Evolutionary conservation across 257 asterid species (phyloP).

Genomic region (Apocynum venetum): DNA sequence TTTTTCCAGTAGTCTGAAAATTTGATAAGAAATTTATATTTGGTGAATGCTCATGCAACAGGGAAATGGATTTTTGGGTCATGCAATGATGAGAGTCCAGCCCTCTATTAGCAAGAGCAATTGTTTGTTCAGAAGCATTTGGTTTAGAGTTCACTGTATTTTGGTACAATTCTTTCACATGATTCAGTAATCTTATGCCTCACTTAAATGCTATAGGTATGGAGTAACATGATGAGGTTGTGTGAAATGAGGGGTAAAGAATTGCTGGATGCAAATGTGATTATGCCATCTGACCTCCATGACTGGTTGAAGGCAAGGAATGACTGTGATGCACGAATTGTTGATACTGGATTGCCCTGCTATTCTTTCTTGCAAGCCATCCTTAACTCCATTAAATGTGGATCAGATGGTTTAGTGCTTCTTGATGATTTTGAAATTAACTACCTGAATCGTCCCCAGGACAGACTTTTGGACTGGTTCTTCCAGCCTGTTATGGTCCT

Average conservation of each 20-base stretch:
- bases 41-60: neutral
- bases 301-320: slow-evolving; percentile 78
- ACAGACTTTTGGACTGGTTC: slow-evolving; percentile 84
- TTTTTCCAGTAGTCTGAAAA: neutral
- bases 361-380: slow-evolving; percentile 54
- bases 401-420: slow-evolving; percentile 64
- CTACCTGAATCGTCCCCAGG: slow-evolving; percentile 75
- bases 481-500: slow-evolving; percentile 81
- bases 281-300: slow-evolving; percentile 59
- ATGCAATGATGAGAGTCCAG: neutral
- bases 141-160: neutral
- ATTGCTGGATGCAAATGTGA: slow-evolving; percentile 44
- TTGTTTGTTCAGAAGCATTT: neutral
- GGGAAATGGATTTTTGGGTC: neutral
- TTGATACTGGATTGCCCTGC: slow-evolving; percentile 69
- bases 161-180: neutral
- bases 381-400: slow-evolving; percentile 57
- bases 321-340: slow-evolving; percentile 37
- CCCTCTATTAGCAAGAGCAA: neutral
- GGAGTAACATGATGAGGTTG: slow-evolving; percentile 67
- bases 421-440: slow-evolving; percentile 70
- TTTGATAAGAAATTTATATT: neutral
- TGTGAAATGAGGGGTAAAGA: slow-evolving; percentile 67
- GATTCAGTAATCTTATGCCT: neutral
- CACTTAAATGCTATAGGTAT: slow-evolving; percentile 46